phyloP scores from a whole-genome alignment of 2,329 filamentous ascomycete genomes.

The Phyllosticta capitalensis region DNA sequence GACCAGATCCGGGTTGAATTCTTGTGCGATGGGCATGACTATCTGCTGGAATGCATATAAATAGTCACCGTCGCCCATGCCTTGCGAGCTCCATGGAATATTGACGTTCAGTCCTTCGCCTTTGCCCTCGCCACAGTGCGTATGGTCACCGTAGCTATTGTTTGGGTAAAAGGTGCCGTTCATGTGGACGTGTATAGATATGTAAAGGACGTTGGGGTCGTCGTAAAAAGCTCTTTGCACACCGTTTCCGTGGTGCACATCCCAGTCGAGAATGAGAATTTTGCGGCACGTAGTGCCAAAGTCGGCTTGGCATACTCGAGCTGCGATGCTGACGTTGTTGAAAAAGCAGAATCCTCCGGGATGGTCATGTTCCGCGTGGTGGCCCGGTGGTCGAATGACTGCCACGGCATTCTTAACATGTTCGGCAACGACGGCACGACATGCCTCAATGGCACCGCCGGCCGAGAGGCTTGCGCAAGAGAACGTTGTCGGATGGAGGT shows the following conservation, averaged over 20 bases:
- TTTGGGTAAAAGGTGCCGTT: conserved; percentile 78
- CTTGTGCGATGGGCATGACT: conserved; percentile 89
- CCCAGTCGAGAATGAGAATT: conserved; percentile 87
- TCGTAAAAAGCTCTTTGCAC: conserved; percentile 94
- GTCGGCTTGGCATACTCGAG: conserved; percentile 74
- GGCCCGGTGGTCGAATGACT: conserved; percentile 86
- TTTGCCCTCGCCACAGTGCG: conserved; percentile 48
- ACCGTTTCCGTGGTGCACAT: conserved; percentile 75
- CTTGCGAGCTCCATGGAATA: conserved; percentile 57
- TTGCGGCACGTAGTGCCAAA: conserved; percentile 77
- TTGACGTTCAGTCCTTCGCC: conserved; percentile 58
- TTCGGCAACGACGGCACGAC: conserved; percentile 75
- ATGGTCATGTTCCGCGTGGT: conserved; percentile 80
- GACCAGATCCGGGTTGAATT: conserved; percentile 89
- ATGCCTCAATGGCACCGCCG: conserved; percentile 91
- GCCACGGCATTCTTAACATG: conserved; percentile 91
- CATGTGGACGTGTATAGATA: conserved; percentile 84
- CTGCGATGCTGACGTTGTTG: conserved; percentile 92
- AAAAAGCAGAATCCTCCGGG: conserved; percentile 96
- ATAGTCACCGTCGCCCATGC: conserved; percentile 95
- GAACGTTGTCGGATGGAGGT: conserved; percentile 67
- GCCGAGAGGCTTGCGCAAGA: conserved; percentile 74
- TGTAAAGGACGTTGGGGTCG: conserved; percentile 89
- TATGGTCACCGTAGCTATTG: conserved; percentile 47
- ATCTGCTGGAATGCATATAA: conserved; percentile 92